A percentile compares a stretch with the other conserved stretches of the same genome.
Conservation (phyloP, 176 grass and related monocot genomes). For the Canna indica region DNA sequence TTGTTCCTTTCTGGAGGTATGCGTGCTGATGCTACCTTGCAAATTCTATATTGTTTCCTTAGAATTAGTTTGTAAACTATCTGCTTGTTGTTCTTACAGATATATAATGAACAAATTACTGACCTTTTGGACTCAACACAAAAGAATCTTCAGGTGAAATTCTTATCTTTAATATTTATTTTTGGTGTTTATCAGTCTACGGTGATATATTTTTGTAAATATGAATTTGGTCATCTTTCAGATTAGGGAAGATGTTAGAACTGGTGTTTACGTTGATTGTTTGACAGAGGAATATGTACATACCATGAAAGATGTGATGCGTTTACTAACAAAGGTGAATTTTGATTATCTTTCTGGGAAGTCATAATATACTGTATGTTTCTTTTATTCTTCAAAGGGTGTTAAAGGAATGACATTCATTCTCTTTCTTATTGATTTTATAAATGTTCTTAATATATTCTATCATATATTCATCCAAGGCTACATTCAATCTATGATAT, state of each 20-base stretch:
- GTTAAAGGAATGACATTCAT: not conserved
- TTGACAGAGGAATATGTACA: constrained; percentile 77
- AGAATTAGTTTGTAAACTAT: constrained; percentile 3
- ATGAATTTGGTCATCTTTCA: constrained; percentile 37
- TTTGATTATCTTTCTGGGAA: constrained; percentile 1
- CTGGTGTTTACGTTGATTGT: constrained; percentile 83
- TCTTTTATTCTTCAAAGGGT: not conserved
- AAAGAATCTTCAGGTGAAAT: constrained; percentile 79
- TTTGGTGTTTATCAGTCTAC: not conserved
- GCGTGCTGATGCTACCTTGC: constrained; percentile 15
- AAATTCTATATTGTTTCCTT: not conserved
- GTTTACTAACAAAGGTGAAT: constrained; percentile 70
- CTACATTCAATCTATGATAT: no score
- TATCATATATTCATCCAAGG: no score
- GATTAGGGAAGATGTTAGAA: constrained; percentile 95
- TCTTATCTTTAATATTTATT: constrained; percentile 1
- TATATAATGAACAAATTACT: constrained; percentile 98
- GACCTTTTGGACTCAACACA: constrained; percentile 76
- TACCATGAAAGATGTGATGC: constrained; percentile 75
- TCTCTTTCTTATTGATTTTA: no score
- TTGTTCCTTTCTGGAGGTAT: constrained; percentile 96
- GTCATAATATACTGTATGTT: constrained; percentile 4
- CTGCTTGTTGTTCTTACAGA: constrained; percentile 40
- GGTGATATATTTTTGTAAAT: not conserved
- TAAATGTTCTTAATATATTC: no score